Evolutionary conservation across 345 rosid species (phyloP).

Genomic region (Geranium rotundifolium): DNA sequence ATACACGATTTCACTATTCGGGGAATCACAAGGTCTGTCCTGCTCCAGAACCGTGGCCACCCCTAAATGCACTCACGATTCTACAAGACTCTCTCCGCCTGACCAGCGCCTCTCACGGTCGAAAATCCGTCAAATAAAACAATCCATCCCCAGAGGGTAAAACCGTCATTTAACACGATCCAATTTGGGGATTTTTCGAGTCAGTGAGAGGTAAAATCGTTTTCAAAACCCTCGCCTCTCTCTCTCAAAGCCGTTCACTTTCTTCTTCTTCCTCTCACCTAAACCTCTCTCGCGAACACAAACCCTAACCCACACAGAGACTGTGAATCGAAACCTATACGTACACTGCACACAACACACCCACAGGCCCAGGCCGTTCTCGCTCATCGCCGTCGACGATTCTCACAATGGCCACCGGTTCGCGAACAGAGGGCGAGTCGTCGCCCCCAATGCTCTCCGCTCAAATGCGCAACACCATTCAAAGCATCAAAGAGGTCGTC

Average conservation of each 20-base stretch:
- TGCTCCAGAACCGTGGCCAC: too few relatives aligned
- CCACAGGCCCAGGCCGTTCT: not conserved
- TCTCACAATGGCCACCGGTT: constrained; percentile 30
- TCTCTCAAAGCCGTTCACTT: constrained; percentile 20
- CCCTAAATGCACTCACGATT: too few relatives aligned
- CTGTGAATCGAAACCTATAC: constrained; percentile 1
- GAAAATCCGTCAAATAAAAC: too few relatives aligned
- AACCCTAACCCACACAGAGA: not conserved
- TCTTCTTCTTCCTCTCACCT: not conserved
- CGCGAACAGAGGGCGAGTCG: constrained; percentile 16
- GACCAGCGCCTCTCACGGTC: too few relatives aligned
- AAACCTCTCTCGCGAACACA: constrained; percentile 1
- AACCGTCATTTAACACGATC: not conserved
- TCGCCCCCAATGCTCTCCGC: constrained; percentile 26
- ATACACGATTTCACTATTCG: too few relatives aligned
- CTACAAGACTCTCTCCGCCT: too few relatives aligned
- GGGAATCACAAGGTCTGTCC: too few relatives aligned
- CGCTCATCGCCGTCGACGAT: not conserved
- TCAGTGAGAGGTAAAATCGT: constrained; percentile 3
- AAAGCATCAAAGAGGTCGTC: constrained; percentile 66
- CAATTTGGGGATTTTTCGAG: not conserved
- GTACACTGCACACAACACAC: not conserved
- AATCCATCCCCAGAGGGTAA: not conserved
- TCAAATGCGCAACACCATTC: constrained; percentile 44
- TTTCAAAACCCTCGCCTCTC: constrained; percentile 39